Base-by-base conservation (phyloP, 1,139 yeast species). In the Trichomonascaceae sp. region DNA sequence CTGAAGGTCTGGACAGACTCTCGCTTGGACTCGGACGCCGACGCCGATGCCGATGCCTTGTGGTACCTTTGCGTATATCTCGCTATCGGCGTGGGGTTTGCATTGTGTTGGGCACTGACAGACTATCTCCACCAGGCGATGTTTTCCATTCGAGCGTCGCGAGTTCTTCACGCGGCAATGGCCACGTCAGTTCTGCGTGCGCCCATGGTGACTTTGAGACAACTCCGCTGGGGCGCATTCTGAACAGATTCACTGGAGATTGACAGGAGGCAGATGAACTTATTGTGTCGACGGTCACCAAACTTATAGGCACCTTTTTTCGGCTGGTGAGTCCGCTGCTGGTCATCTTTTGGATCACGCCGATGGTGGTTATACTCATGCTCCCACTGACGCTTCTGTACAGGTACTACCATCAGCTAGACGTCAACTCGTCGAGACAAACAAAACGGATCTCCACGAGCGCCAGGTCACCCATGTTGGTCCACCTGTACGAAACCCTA, bases 381-480 rank as follows among this genome's bases (percentile, higher is more conserved):
- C 40, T 73, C 16, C 97, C 97, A 25, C 61, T 89, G 48, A 65
- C 74, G 29, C 56, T 76, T 27, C 62, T 89, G 38, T 89, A 89
- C 60, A 56, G 74, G 36, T 81, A 76, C 56, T 87, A 84, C 54
- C 98, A 92, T 60, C 80, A 77, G 48, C 85, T 78, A 58, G 89
- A 89, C 52, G 61, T 87, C 63, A 72, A 77, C 41, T 80, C 97
- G 0, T 84, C 96, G 1, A 73, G 99, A 59, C 97, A 89, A 57
- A 70, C 89, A 59, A 84, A 87, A 57, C 71, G 97, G 50, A 74
- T 65, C 48, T 95, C 85, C 46, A 79, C 95, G 0, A 71, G 80
- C 31, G 73, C 93, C 13, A 78, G 81, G 51, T 84, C 95, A 1
- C 97, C 97, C 28, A 84, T 87, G 42, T 93, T 84, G 58, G 95